These are phyloP conservation scores for Monosporozyma aerobia DNA, from an alignment of 805 yeast species.

Conservation along the genomic window DNA sequence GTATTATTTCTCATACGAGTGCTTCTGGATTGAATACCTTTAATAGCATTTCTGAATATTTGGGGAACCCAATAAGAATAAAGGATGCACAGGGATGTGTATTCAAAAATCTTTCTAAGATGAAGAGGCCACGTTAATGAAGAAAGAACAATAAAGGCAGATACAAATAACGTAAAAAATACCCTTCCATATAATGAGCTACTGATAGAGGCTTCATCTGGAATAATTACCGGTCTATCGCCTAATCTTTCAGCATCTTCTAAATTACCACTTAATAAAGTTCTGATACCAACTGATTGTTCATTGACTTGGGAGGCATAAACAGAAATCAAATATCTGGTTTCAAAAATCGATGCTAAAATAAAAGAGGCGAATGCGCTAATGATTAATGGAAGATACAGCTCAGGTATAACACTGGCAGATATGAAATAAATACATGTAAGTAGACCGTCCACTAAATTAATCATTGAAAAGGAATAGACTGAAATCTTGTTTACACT, in stretches of 20 bases:
- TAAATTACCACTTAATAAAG: slow-evolving; percentile 49
- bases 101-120: slow-evolving; percentile 50
- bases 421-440: slow-evolving; percentile 54
- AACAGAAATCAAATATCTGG: slow-evolving; percentile 61
- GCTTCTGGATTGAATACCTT: slow-evolving; percentile 24
- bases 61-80: slow-evolving; percentile 88
- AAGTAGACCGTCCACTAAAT: slow-evolving; percentile 59
- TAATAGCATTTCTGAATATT: slow-evolving; percentile 53
- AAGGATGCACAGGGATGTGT: slow-evolving; percentile 38
- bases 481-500: slow-evolving; percentile 65
- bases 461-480: slow-evolving; percentile 54
- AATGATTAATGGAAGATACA: slow-evolving; percentile 60
- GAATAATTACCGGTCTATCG: slow-evolving; percentile 25
- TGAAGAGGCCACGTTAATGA: slow-evolving; percentile 55
- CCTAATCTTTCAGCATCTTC: slow-evolving; percentile 13
- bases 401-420: slow-evolving; percentile 43
- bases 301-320: slow-evolving; percentile 66
- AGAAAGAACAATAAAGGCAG: slow-evolving; percentile 48
- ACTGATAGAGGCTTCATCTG: slow-evolving; percentile 47
- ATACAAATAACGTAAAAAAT: slow-evolving; percentile 43
- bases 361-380: slow-evolving; percentile 62
- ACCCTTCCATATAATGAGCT: slow-evolving; percentile 51
- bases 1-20: slow-evolving; percentile 10
- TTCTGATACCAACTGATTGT: slow-evolving; percentile 54
- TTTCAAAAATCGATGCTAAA: slow-evolving; percentile 64